Evolutionary conservation across 805 yeast species (phyloP).

Genomic region (Hermanozyma aechmeae): DNA sequence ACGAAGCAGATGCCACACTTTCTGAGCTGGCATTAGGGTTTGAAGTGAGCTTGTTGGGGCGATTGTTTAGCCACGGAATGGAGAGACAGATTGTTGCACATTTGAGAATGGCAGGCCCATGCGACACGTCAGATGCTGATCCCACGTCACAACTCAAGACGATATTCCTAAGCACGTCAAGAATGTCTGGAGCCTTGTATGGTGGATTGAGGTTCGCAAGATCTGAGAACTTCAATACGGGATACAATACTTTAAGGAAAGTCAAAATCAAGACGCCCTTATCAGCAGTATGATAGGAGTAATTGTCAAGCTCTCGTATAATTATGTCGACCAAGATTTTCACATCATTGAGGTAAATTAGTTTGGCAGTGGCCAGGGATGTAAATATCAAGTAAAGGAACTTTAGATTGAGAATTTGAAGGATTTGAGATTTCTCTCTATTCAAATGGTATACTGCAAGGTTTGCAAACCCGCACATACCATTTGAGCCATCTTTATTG

Average conservation of each 20-base stretch:
- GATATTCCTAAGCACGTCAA: slow-evolving; percentile 42
- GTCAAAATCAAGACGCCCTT: slow-evolving; percentile 39
- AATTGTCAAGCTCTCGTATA: slow-evolving; percentile 66
- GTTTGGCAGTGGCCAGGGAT: slow-evolving; percentile 50
- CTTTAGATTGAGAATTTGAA: slow-evolving; percentile 73
- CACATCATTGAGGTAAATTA: slow-evolving; percentile 75
- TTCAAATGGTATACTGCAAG: slow-evolving; percentile 57
- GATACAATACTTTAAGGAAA: slow-evolving; percentile 65
- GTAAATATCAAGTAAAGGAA: slow-evolving; percentile 68
- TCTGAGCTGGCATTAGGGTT: slow-evolving; percentile 6
- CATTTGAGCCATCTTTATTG: slow-evolving; percentile 16
- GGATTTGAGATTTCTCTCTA: slow-evolving; percentile 59
- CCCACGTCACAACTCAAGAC: slow-evolving; percentile 15
- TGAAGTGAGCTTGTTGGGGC: background rate
- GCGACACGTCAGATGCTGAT: background rate
- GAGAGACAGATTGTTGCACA: background rate
- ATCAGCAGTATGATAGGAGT: slow-evolving; percentile 47
- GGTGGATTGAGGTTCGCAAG: slow-evolving; percentile 36
- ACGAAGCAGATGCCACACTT: slow-evolving; percentile 5
- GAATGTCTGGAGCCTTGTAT: slow-evolving; percentile 51
- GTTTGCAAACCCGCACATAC: slow-evolving; percentile 64
- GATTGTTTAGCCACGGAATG: background rate
- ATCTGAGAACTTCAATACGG: slow-evolving; percentile 60
- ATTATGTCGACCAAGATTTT: slow-evolving; percentile 78
- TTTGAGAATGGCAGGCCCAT: slow-evolving; percentile 9